Base-by-base conservation (phyloP, 306 rosid species). In the Astragalus glycyphyllos region DNA sequence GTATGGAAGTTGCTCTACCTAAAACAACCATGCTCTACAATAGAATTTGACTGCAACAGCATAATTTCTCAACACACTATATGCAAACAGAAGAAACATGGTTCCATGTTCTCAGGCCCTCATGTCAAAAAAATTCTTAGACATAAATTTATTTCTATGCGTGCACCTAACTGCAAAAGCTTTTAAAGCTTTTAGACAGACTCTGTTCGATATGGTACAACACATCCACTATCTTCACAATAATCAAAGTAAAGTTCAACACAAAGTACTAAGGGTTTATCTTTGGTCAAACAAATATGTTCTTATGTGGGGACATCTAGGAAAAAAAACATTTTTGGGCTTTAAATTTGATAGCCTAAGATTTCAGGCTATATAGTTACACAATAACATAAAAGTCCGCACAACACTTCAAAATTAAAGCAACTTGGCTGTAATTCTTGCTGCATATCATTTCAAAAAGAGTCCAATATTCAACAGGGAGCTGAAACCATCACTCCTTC, bases 71-170 rank as follows among this genome's bases (percentile, higher is more conserved):
- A 47, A 29, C 34, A 49, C 44, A 47, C 8, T 8, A 63, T 63
- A 80, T 55, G 73, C 58, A 74, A 74, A 71, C 40, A 64, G 37
- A 38, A 58, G 15, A 31, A 31, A 41, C n/a, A 63, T 20, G 4
- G 17, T 63, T 16, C 4, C 54, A 44, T 23, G 40, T 11, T 11
- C 40, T 61, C 37, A 15, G 58, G 57, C 49, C 2, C 46, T 61
- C 53, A 37, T 32, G 71, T 29, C 37, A 47, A 34, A 0, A 48
- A 5, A 55, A 7, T 32, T 62, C 29, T 26, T 11, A 11, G 17
- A 35, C 11, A 53, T 7, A 69, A 32, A 55, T 32, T 17, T 66
- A 44, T 53, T 63, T 11, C 65, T 51, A 71, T 17, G 20, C 49
- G 41, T 9, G 16, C 41, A 29, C 54, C 16, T 48, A 38, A 50